Percentiles rank a stretch among this genome's conserved stretches.
These are phyloP conservation scores for Arachis monticola DNA, from an alignment of 331 rosid species.

Conservation along the genomic window DNA sequence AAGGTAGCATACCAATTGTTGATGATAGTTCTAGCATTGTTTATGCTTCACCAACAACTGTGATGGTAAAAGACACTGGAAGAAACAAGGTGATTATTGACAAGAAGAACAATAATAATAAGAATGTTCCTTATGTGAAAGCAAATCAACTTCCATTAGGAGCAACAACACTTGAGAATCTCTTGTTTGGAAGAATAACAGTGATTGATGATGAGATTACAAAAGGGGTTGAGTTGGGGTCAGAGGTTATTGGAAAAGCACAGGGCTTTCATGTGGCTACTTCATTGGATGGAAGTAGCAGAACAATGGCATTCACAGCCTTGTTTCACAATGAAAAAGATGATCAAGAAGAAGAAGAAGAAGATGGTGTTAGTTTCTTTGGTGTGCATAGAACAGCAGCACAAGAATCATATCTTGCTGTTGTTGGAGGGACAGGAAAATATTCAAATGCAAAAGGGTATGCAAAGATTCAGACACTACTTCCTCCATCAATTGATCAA, in stretches of 20 bases:
- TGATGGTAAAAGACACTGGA: constrained; percentile 34
- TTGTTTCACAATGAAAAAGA: constrained; percentile 21
- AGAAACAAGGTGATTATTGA: constrained; percentile 40
- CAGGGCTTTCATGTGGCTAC: constrained; percentile 53
- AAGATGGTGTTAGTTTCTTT: constrained; percentile 44
- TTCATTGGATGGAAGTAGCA: constrained; percentile 54
- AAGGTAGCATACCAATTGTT: constrained; percentile 36
- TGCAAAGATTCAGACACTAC: constrained; percentile 41
- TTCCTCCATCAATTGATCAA: constrained; percentile 9
- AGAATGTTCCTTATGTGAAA: constrained; percentile 35
- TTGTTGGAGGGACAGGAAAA: constrained; percentile 51
- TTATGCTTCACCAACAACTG: constrained; percentile 7
- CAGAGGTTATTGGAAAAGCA: constrained; percentile 43
- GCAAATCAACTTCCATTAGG: constrained; percentile 27
- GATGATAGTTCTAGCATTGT: background rate
- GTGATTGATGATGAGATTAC: constrained; percentile 54
- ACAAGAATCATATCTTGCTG: constrained; percentile 42
- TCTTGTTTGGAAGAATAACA: constrained; percentile 54
- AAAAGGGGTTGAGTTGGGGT: constrained; percentile 35
- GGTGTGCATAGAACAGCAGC: constrained; percentile 46
- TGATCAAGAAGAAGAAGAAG: constrained; percentile 28
- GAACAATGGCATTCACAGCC: constrained; percentile 48
- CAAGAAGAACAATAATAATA: background rate
- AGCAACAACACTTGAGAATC: constrained; percentile 32
- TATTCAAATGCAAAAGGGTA: constrained; percentile 47